Conservation (phyloP, 345 rosid species). For the Luvunga scandens region DNA sequence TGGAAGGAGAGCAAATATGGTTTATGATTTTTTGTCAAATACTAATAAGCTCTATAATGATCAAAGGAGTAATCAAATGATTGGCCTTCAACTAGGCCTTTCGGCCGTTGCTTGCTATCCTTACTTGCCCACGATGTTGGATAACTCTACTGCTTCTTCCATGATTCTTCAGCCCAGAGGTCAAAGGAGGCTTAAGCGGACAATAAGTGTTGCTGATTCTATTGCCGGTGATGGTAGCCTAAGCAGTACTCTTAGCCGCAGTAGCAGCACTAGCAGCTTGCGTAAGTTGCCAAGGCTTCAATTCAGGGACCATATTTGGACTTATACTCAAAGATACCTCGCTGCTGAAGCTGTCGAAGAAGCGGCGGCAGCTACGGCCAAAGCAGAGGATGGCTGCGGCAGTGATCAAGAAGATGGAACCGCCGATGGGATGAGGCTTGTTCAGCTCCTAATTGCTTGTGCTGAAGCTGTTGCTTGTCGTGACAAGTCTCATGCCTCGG, state of each 20-base stretch:
- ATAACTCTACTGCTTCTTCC: not conserved
- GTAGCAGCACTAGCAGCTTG: slow-evolving; percentile 33
- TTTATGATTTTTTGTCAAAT: not conserved
- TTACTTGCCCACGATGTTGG: slow-evolving; percentile 22
- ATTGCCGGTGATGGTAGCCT: slow-evolving; percentile 11
- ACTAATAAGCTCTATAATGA: slow-evolving; percentile 19
- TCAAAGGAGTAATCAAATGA: slow-evolving; percentile 15
- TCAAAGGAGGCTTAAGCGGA: slow-evolving; percentile 33
- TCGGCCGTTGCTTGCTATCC: slow-evolving; percentile 30
- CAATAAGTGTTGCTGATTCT: slow-evolving; percentile 30
- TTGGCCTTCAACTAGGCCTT: slow-evolving; percentile 28
- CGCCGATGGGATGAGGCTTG: slow-evolving; percentile 47
- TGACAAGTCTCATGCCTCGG: slow-evolving; percentile 50
- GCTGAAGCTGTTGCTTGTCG: slow-evolving; percentile 75
- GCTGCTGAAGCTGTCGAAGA: slow-evolving; percentile 50
- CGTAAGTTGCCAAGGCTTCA: slow-evolving; percentile 25
- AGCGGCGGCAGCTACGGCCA: slow-evolving; percentile 31
- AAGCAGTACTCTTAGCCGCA: slow-evolving; percentile 19
- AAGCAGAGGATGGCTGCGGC: slow-evolving; percentile 4
- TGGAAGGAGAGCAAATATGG: slow-evolving; percentile 20
- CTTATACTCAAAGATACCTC: slow-evolving; percentile 33
- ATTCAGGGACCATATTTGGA: slow-evolving; percentile 50
- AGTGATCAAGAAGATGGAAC: slow-evolving; percentile 30
- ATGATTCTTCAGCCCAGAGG: slow-evolving; percentile 21
- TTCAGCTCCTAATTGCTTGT: slow-evolving; percentile 57